These are phyloP conservation scores for Metarhizium album DNA, from an alignment of 2,329 filamentous ascomycete species.

Conservation along the genomic window DNA sequence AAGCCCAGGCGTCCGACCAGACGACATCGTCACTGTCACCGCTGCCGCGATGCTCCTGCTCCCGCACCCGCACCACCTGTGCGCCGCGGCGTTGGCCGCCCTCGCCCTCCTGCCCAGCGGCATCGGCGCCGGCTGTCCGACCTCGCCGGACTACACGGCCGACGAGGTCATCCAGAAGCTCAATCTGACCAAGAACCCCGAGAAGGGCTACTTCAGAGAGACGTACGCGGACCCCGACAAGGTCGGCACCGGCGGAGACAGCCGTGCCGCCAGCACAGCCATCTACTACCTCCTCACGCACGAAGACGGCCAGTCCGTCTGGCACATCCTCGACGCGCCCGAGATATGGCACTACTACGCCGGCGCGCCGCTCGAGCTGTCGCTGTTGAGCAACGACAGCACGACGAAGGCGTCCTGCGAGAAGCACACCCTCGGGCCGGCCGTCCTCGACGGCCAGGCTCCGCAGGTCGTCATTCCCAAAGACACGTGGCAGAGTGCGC, in stretches of 20 bases:
- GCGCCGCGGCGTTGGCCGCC: too few species aligned
- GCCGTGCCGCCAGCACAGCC: conserved; percentile 33
- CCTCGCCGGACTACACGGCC: conserved; percentile 18
- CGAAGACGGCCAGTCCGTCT: conserved; percentile 29
- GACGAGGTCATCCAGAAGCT: conserved; percentile 32
- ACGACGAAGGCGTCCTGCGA: conserved; percentile 21
- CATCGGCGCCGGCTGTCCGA: too few species aligned
- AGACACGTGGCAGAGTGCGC: conserved; percentile 34
- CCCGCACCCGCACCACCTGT: too few species aligned
- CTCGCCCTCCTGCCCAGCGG: too few species aligned
- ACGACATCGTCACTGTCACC: too few species aligned
- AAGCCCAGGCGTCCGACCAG: too few species aligned
- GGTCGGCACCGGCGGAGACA: conserved; percentile 9
- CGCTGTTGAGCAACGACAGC: conserved; percentile 33
- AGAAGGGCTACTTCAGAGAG: conserved; percentile 38
- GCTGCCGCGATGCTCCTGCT: too few species aligned
- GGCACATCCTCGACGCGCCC: conserved; percentile 36
- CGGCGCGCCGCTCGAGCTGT: conserved; percentile 36
- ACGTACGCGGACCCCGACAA: conserved; percentile 30
- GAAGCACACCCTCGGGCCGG: conserved; percentile 27
- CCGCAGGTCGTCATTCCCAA: conserved; percentile 32
- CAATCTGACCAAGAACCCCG: conserved; percentile 30
- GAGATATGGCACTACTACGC: conserved; percentile 45
- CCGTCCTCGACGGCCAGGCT: conserved; percentile 28
- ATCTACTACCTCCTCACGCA: conserved; percentile 44